Evolutionary conservation across 1,284 basidiomycete species (phyloP).

Genomic region (Malassezia caprae): DNA sequence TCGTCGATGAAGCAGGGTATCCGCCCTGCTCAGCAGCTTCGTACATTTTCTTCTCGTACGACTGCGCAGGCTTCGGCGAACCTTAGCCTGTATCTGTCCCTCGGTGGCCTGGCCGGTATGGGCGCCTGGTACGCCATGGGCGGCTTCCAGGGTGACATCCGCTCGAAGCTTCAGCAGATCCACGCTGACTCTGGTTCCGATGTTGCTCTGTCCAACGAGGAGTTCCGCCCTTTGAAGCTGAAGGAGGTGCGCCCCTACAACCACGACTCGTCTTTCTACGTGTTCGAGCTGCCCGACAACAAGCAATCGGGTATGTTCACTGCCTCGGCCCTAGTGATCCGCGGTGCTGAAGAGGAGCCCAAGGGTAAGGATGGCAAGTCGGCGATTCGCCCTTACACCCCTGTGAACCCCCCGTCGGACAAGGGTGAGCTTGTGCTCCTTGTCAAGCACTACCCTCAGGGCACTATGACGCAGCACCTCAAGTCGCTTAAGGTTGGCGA

Average conservation of each 20-base stretch:
- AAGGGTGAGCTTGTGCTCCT: slow-evolving; percentile 55
- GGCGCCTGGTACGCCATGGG: slow-evolving; percentile 39
- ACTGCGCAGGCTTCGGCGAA: slow-evolving; percentile 14
- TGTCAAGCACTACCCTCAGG: slow-evolving; percentile 59
- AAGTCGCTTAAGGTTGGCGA: slow-evolving; percentile 63
- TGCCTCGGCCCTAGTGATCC: slow-evolving; percentile 54
- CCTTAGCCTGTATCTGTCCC: slow-evolving; percentile 32
- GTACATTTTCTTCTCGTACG: neutral
- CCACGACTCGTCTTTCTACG: slow-evolving; percentile 76
- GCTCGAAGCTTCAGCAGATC: slow-evolving; percentile 25
- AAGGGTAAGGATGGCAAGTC: slow-evolving; percentile 73
- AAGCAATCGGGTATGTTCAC: slow-evolving; percentile 68
- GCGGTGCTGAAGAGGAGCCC: slow-evolving; percentile 51
- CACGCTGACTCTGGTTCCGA: slow-evolving; percentile 10
- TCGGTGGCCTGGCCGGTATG: slow-evolving; percentile 42
- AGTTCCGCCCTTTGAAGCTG: slow-evolving; percentile 69
- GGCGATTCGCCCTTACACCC: slow-evolving; percentile 59
- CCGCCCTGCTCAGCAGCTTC: neutral
- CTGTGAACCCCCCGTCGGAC: slow-evolving; percentile 35
- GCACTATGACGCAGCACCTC: slow-evolving; percentile 50
- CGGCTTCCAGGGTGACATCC: slow-evolving; percentile 31
- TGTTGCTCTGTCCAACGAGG: slow-evolving; percentile 51
- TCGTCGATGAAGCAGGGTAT: neutral
- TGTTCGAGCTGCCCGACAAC: slow-evolving; percentile 74
- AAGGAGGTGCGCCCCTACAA: slow-evolving; percentile 80